Evolutionary conservation across 1,284 basidiomycete genomes (phyloP).

Genomic region (Cryptococcus maquisensis): DNA sequence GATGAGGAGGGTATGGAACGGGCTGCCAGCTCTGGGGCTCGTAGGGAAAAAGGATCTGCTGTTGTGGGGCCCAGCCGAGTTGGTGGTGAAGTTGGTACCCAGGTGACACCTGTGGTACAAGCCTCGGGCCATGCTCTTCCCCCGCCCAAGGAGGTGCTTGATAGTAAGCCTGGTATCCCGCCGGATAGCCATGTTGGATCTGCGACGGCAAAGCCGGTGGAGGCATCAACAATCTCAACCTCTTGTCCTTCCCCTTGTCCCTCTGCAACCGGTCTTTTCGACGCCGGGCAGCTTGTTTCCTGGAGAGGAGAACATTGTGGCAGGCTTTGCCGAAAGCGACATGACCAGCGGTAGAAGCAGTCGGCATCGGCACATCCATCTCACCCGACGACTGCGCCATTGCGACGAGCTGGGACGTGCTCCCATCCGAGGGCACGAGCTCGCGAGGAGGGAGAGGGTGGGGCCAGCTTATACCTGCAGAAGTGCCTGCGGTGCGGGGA

Average conservation of each 20-base stretch:
- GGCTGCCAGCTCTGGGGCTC: not conserved
- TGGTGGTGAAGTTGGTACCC: not conserved
- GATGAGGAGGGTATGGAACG: not conserved
- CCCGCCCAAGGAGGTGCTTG: too few relatives aligned
- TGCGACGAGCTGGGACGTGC: not conserved
- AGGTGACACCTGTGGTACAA: not conserved
- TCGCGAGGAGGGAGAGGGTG: constrained; percentile 4
- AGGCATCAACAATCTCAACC: not conserved
- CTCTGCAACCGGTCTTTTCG: not conserved
- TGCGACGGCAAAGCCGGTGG: not conserved
- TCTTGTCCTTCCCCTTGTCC: not conserved
- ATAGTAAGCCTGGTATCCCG: too few relatives aligned
- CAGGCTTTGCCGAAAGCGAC: constrained; percentile 19
- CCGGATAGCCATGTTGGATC: not conserved
- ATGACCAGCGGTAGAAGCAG: not conserved
- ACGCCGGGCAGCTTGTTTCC: not conserved
- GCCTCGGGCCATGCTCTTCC: too few relatives aligned
- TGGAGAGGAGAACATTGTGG: constrained; percentile 14
- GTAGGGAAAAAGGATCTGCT: constrained; percentile 2
- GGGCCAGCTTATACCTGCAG: constrained; percentile 2
- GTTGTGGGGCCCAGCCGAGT: not conserved
- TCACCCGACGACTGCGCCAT: not conserved
- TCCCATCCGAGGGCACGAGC: not conserved
- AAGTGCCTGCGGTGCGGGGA: constrained; percentile 13
- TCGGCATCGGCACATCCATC: constrained; percentile 12